Evolutionary conservation across 345 rosid genomes (phyloP).

Genomic region (Noccaea bulbosa): DNA sequence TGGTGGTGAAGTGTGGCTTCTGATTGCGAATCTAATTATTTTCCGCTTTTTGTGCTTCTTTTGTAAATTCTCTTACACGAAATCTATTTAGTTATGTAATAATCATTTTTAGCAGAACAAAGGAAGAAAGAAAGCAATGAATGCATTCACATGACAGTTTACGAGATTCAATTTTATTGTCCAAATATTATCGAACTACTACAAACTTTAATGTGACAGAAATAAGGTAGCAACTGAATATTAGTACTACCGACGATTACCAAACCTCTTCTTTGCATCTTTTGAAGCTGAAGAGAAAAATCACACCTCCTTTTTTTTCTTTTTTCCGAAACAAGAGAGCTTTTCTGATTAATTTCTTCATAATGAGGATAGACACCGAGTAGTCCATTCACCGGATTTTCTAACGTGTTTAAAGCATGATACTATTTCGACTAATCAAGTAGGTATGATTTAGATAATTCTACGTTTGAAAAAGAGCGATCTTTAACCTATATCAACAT

Average conservation of each 20-base stretch:
- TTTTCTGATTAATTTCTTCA: too few species aligned
- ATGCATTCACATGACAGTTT: conserved; percentile 39
- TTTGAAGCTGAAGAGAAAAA: background rate
- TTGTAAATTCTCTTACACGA: conserved; percentile 5
- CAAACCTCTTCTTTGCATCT: conserved; percentile 1
- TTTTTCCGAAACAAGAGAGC: too few species aligned
- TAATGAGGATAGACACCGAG: too few species aligned
- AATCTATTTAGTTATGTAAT: conserved; percentile 15
- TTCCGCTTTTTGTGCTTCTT: conserved; percentile 35
- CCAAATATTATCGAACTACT: conserved; percentile 17
- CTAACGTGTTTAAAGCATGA: too few species aligned
- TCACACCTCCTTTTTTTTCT: too few species aligned
- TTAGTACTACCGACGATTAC: background rate
- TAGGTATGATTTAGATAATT: too few species aligned
- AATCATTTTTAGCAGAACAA: background rate
- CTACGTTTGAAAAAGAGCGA: too few species aligned
- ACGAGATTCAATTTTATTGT: conserved; percentile 19
- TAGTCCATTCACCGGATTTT: too few species aligned
- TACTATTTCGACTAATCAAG: too few species aligned
- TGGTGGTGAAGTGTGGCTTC: conserved; percentile 29
- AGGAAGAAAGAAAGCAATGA: conserved; percentile 22
- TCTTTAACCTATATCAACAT: too few species aligned
- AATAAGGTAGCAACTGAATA: background rate
- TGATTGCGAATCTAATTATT: conserved; percentile 44
- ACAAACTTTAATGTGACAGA: conserved; percentile 22